Percentiles rank a stretch among this genome's conserved stretches.
Evolutionary conservation across 371 early-diverging fungal genomes (phyloP).

Genomic region (Ordospora pajunii): DNA sequence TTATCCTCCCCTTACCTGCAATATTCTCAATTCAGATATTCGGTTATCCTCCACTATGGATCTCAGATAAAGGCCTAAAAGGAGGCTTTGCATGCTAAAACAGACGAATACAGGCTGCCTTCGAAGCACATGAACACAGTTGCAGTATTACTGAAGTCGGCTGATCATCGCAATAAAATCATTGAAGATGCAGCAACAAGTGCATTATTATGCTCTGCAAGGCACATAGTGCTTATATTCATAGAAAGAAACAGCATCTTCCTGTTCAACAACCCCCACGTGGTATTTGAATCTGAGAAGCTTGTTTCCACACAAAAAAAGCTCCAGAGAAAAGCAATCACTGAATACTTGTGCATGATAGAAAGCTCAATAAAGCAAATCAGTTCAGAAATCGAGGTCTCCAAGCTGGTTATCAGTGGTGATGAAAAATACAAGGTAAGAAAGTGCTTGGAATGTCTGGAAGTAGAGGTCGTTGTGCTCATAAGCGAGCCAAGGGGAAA

Average conservation of each 20-base stretch:
- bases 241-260: constrained; percentile 2
- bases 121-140: neutral
- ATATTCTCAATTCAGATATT: no score
- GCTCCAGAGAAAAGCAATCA: neutral
- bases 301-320: neutral
- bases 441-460: constrained; percentile 1
- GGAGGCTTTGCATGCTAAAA: no score
- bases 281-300: constrained; percentile 2
- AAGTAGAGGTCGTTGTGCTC: neutral
- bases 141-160: neutral
- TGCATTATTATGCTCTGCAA: neutral
- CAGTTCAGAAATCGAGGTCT: neutral
- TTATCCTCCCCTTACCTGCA: no score
- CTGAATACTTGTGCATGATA: neutral
- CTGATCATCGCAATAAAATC: neutral
- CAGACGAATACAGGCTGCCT: neutral
- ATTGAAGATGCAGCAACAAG: neutral
- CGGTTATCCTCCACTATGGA: no score
- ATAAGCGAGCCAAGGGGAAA: neutral
- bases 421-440: constrained; percentile 1
- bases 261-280: neutral
- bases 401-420: neutral
- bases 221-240: neutral
- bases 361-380: neutral
- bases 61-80: no score